A percentile compares a stretch with the other conserved stretches of the same genome.
phyloP scores from a whole-genome alignment of 352 stramenopile genomes.

The Pelagophyceae sp. region DNA sequence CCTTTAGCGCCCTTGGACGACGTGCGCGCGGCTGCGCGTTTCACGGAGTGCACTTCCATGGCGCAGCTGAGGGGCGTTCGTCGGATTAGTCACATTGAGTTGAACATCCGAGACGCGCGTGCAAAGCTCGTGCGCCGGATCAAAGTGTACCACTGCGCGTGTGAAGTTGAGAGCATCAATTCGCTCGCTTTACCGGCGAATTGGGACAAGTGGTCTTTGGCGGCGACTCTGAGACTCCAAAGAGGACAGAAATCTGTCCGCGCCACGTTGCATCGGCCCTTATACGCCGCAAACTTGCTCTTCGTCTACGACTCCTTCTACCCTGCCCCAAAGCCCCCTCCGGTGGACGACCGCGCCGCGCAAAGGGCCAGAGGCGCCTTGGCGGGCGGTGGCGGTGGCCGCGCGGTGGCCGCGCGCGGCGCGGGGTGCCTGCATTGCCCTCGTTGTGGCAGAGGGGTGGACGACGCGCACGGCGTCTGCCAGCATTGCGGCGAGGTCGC shows the following conservation, averaged over 20 bases:
- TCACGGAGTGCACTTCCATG: background rate
- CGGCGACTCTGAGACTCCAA: background rate
- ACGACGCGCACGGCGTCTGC: slow-evolving; percentile 68
- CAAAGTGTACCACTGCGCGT: background rate
- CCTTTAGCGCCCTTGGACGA: background rate
- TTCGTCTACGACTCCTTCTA: slow-evolving; percentile 42
- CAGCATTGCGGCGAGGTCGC: slow-evolving; percentile 67
- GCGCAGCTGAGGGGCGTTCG: background rate
- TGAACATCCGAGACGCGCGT: background rate
- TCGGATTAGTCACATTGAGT: background rate
- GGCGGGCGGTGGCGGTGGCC: background rate
- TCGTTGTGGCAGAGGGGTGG: slow-evolving; percentile 61
- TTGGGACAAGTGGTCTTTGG: background rate
- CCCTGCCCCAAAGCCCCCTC: too few relatives aligned
- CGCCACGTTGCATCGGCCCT: slow-evolving; percentile 28
- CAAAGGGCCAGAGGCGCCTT: too few relatives aligned
- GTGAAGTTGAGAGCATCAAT: background rate
- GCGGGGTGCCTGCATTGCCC: slow-evolving; percentile 51
- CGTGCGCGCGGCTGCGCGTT: background rate
- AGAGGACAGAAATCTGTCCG: slow-evolving; percentile 27
- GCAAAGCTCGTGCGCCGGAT: background rate
- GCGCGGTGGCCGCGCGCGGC: background rate
- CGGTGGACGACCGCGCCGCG: too few relatives aligned
- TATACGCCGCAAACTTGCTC: slow-evolving; percentile 37
- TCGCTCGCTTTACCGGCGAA: background rate